Conservation (phyloP, 2,329 filamentous ascomycete genomes). For the Leptographium wingfieldii region DNA sequence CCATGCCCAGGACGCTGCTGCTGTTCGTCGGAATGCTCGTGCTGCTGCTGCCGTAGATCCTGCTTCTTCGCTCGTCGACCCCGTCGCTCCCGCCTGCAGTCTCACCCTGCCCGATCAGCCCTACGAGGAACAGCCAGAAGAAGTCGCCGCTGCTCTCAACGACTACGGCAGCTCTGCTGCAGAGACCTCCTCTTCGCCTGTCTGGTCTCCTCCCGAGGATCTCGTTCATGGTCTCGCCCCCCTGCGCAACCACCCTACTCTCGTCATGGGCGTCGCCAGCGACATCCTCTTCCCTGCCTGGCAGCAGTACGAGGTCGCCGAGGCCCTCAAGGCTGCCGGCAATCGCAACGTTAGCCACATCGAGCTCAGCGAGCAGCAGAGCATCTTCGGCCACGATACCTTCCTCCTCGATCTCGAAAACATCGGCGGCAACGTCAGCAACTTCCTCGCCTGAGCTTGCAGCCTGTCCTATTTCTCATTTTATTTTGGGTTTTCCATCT, state of each 20-base stretch:
- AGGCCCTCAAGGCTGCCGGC: constrained; percentile 63
- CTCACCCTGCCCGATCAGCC: constrained; percentile 72
- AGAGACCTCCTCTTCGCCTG: constrained; percentile 13
- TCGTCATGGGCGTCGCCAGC: constrained; percentile 88
- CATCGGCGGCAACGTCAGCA: constrained; percentile 70
- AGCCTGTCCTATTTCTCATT: not conserved
- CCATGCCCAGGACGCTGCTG: constrained; percentile 52
- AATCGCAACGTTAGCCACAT: constrained; percentile 76
- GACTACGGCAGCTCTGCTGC: too few species aligned
- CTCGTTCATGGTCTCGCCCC: constrained; percentile 61
- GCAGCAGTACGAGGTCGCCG: constrained; percentile 91
- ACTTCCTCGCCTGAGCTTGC: constrained; percentile 52
- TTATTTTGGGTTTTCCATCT: not conserved
- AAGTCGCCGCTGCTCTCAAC: too few species aligned
- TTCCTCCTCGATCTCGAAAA: constrained; percentile 88
- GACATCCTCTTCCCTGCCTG: constrained; percentile 96
- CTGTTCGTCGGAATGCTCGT: constrained; percentile 47
- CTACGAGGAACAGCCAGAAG: constrained; percentile 63
- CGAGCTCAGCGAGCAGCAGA: constrained; percentile 88
- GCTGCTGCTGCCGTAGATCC: not conserved
- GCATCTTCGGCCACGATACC: constrained; percentile 91
- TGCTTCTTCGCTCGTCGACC: not conserved
- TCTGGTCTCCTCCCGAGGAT: constrained; percentile 57
- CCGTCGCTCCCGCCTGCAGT: constrained; percentile 41
- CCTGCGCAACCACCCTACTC: constrained; percentile 62